Evolutionary conservation across 164 flowering plant genomes (phyloP).

Genomic region (Saururus chinensis): DNA sequence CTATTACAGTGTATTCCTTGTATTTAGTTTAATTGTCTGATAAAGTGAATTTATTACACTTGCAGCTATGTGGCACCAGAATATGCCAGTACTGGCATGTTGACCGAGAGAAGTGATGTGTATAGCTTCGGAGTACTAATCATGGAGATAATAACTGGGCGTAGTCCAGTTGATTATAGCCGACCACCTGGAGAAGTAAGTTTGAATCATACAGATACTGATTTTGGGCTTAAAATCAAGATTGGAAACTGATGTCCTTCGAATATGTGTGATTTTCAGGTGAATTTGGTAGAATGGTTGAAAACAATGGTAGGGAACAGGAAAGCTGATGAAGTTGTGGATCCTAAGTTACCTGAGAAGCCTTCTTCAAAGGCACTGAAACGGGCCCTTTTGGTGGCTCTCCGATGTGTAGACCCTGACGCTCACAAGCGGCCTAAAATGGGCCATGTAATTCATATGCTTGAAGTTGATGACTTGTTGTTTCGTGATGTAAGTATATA

Average conservation of each 20-base stretch:
- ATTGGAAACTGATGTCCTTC: not conserved
- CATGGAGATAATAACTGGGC: slow-evolving; percentile 90
- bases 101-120: slow-evolving; percentile 85
- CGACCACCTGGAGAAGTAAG: slow-evolving; percentile 72
- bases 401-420: slow-evolving; percentile 91
- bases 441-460: slow-evolving; percentile 97
- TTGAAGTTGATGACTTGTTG: slow-evolving; percentile 79
- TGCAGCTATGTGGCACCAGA: slow-evolving; percentile 94
- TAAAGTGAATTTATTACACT: slow-evolving; percentile 2
- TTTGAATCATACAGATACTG: not conserved
- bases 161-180: slow-evolving; percentile 80
- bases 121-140: slow-evolving; percentile 92
- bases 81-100: slow-evolving; percentile 97
- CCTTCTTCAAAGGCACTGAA: slow-evolving; percentile 81
- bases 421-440: slow-evolving; percentile 93
- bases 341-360: slow-evolving; percentile 75
- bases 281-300: slow-evolving; percentile 88
- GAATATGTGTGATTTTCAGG: slow-evolving; percentile 27
- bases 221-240: not conserved
- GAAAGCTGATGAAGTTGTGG: slow-evolving; percentile 72
- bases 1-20: not conserved
- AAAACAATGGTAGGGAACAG: slow-evolving; percentile 73
- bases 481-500: slow-evolving; percentile 45
- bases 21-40: not conserved
- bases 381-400: slow-evolving; percentile 71